Percentiles rank a stretch among this genome's conserved stretches.
Conservation (phyloP, 2,329 filamentous ascomycete species). For the Ophiostoma himal-ulmi region DNA sequence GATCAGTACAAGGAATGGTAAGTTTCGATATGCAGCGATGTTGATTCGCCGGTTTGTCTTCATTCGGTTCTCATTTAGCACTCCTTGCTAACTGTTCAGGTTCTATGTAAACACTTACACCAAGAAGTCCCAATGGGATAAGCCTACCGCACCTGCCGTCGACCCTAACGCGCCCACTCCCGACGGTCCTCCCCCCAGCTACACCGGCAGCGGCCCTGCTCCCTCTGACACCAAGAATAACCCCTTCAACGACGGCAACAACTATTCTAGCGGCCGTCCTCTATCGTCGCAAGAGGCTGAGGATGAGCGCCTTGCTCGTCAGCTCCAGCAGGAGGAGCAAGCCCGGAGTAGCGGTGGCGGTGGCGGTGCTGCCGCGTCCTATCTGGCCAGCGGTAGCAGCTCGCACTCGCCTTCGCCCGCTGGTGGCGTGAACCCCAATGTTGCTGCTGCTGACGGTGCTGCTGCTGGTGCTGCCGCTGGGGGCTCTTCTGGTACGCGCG, state of each 20-base stretch:
- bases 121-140: conserved; percentile 87
- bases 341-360: conserved; percentile 39
- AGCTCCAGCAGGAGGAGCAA: conserved; percentile 79
- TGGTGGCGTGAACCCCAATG: conserved; percentile 1
- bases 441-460: conserved; percentile 38
- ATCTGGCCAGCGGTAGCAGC: conserved; percentile 28
- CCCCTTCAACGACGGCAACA: conserved; percentile 46
- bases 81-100: conserved; percentile 40
- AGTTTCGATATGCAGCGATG: conserved; percentile 13
- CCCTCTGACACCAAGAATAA: conserved; percentile 60
- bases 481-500: conserved; percentile 37
- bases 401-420: background rate
- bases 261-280: conserved; percentile 34
- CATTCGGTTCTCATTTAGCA: background rate
- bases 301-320: conserved; percentile 68
- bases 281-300: conserved; percentile 43
- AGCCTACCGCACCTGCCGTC: conserved; percentile 62
- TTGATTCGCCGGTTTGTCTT: conserved; percentile 17
- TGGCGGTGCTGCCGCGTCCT: conserved; percentile 35
- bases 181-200: conserved; percentile 61
- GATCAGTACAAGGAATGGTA: conserved; percentile 77
- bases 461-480: conserved; percentile 26
- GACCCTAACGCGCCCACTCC: conserved; percentile 39
- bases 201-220: conserved; percentile 46
- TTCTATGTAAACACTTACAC: conserved; percentile 89